Evolutionary conservation across 176 grass and related monocot species (phyloP).

Genomic region (Triticum timopheevii): DNA sequence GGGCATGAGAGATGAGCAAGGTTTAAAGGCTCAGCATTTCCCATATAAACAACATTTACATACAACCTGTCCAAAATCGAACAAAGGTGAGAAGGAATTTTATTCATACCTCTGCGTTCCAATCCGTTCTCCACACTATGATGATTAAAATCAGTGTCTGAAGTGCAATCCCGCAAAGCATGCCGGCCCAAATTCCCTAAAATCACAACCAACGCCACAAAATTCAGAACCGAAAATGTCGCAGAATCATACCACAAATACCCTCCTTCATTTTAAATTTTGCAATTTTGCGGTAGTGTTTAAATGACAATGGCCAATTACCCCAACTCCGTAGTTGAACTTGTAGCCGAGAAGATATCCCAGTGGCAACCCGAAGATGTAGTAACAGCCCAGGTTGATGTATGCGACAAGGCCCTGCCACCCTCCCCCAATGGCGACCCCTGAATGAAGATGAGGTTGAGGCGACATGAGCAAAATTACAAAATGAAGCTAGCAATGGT

Average conservation of each 20-base stretch:
- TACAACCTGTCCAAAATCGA: background rate
- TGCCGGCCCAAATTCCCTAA: background rate
- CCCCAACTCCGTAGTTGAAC: background rate
- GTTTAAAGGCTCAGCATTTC: background rate
- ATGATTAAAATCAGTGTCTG: background rate
- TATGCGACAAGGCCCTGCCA: background rate
- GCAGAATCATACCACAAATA: background rate
- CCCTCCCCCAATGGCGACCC: background rate
- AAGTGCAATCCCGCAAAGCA: background rate
- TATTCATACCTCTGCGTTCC: background rate
- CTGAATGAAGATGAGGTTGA: background rate
- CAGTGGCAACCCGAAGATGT: background rate
- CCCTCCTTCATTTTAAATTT: background rate
- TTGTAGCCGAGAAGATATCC: background rate
- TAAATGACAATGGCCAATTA: background rate
- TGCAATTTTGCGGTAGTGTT: background rate
- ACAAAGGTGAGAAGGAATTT: background rate
- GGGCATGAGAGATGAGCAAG: background rate
- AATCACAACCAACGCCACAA: background rate
- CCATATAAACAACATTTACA: background rate
- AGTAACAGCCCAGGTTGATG: slow-evolving; percentile 4
- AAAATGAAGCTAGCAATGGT: background rate
- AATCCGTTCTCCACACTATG: background rate
- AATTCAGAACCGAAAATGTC: background rate
- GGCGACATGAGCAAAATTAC: background rate